phyloP scores from a whole-genome alignment of 2,329 filamentous ascomycete genomes.

The Graphilbum ipis-grandicollis region DNA sequence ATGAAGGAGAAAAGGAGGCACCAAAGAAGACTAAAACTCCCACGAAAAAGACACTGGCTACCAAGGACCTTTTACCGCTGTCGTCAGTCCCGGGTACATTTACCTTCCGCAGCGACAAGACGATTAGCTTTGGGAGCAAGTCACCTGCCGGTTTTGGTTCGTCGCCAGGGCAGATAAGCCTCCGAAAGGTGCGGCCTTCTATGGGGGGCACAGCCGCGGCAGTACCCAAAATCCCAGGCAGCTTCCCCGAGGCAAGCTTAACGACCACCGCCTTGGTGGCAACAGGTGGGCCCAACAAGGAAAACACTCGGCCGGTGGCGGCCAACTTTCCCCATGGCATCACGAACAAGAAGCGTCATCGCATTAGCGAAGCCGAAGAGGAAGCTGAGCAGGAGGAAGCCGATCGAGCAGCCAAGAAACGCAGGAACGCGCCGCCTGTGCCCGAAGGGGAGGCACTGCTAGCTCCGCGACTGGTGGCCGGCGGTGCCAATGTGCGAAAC shows the following conservation, averaged over 20 bases:
- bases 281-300: conserved; percentile 28
- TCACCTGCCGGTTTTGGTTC: conserved; percentile 36
- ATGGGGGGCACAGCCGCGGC: conserved; percentile 2
- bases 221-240: conserved; percentile 9
- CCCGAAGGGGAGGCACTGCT: conserved; percentile 34
- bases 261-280: conserved; percentile 8
- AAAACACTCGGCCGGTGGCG: conserved; percentile 28
- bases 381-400: conserved; percentile 29
- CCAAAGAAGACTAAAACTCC: not conserved
- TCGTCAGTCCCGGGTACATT: conserved; percentile 38
- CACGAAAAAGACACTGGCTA: not conserved
- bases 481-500: conserved; percentile 1
- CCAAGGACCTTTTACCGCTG: conserved; percentile 9
- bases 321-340: conserved; percentile 42
- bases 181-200: conserved; percentile 42
- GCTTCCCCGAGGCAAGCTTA: conserved; percentile 21
- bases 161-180: conserved; percentile 39
- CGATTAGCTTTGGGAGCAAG: conserved; percentile 35
- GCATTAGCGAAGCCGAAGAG: conserved; percentile 39
- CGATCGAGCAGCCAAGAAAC: conserved; percentile 40
- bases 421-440: conserved; percentile 26
- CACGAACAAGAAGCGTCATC: conserved; percentile 46
- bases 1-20: not conserved
- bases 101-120: conserved; percentile 49
- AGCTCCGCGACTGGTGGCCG: conserved; percentile 26